Conservation (phyloP, 2,329 filamentous ascomycete genomes). For the Pestalotiopsis sp. region DNA sequence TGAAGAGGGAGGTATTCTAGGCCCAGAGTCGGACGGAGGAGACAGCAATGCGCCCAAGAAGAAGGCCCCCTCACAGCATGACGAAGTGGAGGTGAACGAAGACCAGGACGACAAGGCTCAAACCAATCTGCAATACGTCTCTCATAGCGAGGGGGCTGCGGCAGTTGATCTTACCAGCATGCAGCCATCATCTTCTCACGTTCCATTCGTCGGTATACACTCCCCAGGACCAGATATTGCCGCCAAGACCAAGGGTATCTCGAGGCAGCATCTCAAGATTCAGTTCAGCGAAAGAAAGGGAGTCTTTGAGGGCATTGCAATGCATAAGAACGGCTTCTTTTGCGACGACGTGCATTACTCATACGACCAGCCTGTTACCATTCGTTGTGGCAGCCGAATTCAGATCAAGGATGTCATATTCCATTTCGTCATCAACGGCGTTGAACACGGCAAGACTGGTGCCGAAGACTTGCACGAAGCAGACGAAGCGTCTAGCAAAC, state of each 20-base stretch:
- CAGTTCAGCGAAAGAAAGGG: conserved; percentile 66
- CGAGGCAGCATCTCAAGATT: conserved; percentile 74
- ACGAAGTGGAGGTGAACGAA: conserved; percentile 40
- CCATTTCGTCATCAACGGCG: conserved; percentile 69
- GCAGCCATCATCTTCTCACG: conserved; percentile 62
- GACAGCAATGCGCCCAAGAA: conserved; percentile 45
- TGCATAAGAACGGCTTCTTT: conserved; percentile 71
- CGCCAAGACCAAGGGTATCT: conserved; percentile 71
- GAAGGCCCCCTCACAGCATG: conserved; percentile 48
- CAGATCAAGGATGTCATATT: conserved; percentile 75
- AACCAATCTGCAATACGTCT: conserved; percentile 62
- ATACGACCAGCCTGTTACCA: conserved; percentile 52
- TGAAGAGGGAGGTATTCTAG: conserved; percentile 70
- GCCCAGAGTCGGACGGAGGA: conserved; percentile 62
- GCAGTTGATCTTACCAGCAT: conserved; percentile 63
- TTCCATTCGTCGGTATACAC: conserved; percentile 73
- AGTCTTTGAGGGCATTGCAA: conserved; percentile 65
- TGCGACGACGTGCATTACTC: conserved; percentile 61
- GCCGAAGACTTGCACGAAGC: conserved; percentile 56
- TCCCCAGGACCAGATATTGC: conserved; percentile 66
- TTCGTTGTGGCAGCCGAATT: conserved; percentile 68
- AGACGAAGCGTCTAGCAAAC: conserved; percentile 50
- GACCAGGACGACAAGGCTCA: conserved; percentile 47
- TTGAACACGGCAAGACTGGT: conserved; percentile 59
- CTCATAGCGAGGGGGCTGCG: conserved; percentile 61